Conservation (phyloP, 2,329 filamentous ascomycete species). For the Fusarium sp. region DNA sequence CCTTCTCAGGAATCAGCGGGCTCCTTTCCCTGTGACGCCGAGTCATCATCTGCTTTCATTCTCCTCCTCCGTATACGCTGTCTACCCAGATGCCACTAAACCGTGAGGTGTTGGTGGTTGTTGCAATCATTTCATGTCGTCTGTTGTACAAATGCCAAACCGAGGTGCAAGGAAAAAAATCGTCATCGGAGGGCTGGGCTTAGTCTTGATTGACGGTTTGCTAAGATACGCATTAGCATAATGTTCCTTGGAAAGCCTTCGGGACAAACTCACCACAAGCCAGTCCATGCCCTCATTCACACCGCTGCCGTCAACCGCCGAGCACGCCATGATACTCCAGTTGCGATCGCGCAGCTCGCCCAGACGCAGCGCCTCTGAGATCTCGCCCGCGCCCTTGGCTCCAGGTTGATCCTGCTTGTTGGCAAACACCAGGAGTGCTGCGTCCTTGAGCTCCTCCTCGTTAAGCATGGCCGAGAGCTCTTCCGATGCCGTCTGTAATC, state of each 20-base stretch:
- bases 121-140: slow-evolving; percentile 47
- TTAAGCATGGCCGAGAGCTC: slow-evolving; percentile 96
- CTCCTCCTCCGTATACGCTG: slow-evolving; percentile 36
- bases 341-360: slow-evolving; percentile 95
- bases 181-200: slow-evolving; percentile 12
- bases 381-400: slow-evolving; percentile 95
- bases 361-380: slow-evolving; percentile 90
- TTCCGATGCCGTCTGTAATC: slow-evolving; percentile 90
- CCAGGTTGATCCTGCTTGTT: slow-evolving; percentile 99
- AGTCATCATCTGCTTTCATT: slow-evolving; percentile 24
- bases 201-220: slow-evolving; percentile 54
- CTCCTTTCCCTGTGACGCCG: slow-evolving; percentile 35
- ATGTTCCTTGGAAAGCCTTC: no score
- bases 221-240: slow-evolving; percentile 35
- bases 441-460: slow-evolving; percentile 95
- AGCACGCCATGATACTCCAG: slow-evolving; percentile 99
- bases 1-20: slow-evolving; percentile 2
- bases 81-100: slow-evolving; percentile 45
- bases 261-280: slow-evolving; percentile 78
- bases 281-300: slow-evolving; percentile 99
- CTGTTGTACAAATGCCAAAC: slow-evolving; percentile 48
- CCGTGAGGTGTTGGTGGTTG: slow-evolving; percentile 33
- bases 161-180: slow-evolving; percentile 33
- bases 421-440: slow-evolving; percentile 92
- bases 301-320: slow-evolving; percentile 93